A percentile compares a stretch with the other conserved stretches of the same genome.
phyloP scores from a whole-genome alignment of 139 green algal species.

The Micractinium sp. region DNA sequence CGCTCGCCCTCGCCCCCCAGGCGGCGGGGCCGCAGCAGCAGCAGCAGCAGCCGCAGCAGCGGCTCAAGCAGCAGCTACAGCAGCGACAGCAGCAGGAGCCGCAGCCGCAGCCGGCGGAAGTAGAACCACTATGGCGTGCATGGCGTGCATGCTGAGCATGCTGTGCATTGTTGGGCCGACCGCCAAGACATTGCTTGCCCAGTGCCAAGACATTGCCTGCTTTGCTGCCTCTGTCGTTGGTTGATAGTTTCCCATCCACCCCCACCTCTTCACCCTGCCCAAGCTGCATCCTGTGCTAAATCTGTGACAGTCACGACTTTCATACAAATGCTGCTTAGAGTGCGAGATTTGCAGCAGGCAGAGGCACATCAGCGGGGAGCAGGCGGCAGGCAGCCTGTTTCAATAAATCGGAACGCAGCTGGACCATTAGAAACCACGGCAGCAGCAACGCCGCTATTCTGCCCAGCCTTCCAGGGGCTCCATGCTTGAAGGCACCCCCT shows the following conservation, averaged over 20 bases:
- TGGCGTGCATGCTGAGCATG: too few species aligned
- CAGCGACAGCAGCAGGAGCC: constrained; percentile 4
- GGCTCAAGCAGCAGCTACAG: constrained; percentile 12
- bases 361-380: too few species aligned
- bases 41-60: constrained; percentile 23
- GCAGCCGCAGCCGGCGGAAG: constrained; percentile 1
- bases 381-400: too few species aligned
- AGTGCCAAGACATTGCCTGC: background rate
- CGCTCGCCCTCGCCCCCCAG: constrained; percentile 5
- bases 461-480: background rate
- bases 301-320: too few species aligned
- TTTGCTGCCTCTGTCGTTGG: background rate
- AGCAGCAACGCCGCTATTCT: background rate
- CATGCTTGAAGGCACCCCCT: background rate
- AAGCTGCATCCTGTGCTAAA: too few species aligned
- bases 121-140: background rate
- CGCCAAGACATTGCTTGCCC: too few species aligned
- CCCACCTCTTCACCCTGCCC: too few species aligned
- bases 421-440: too few species aligned
- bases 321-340: too few species aligned
- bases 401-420: too few species aligned
- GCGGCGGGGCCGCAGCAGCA: constrained; percentile 20
- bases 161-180: background rate
- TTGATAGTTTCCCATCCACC: too few species aligned
- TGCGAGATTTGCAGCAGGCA: too few species aligned